phyloP scores from a whole-genome alignment of 176 grass and related monocot genomes.

The Bonia amplexicaulis region DNA sequence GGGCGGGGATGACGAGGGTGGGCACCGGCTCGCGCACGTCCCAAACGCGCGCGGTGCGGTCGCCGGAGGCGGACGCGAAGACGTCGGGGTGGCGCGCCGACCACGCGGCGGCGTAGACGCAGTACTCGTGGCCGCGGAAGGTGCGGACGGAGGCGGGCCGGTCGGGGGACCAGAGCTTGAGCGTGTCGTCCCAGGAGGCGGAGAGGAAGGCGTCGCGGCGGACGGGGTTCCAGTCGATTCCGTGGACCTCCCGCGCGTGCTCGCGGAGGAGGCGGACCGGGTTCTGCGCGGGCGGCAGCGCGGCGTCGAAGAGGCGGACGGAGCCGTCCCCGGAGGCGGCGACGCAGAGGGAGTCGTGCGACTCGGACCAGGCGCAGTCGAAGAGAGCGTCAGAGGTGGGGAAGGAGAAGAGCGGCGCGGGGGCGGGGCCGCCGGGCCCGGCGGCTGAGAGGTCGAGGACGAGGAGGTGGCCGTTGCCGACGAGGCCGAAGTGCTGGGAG shows the following conservation, averaged over 20 bases:
- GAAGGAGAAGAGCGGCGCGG: constrained; percentile 46
- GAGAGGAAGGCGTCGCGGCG: constrained; percentile 76
- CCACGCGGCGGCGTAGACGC: constrained; percentile 74
- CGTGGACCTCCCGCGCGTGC: constrained; percentile 73
- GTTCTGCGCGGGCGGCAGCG: constrained; percentile 56
- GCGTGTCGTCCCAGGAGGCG: constrained; percentile 75
- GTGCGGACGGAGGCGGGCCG: constrained; percentile 65
- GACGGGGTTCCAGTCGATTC: constrained; percentile 79
- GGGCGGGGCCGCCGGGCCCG: constrained; percentile 7
- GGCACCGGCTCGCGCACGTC: constrained; percentile 72
- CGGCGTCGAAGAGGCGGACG: constrained; percentile 66
- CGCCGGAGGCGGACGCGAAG: constrained; percentile 77
- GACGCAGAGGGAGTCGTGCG: constrained; percentile 72
- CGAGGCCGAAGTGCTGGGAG: constrained; percentile 70
- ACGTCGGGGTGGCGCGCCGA: constrained; percentile 75
- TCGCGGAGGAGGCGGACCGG: constrained; percentile 75
- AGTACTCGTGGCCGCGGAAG: constrained; percentile 80
- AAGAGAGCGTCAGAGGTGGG: constrained; percentile 82
- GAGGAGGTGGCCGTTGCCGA: constrained; percentile 81
- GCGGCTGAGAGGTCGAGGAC: constrained; percentile 61
- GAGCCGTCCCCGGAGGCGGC: constrained; percentile 69
- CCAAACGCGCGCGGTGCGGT: constrained; percentile 69
- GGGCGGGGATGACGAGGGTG: constrained; percentile 61
- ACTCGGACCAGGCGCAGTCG: constrained; percentile 90
- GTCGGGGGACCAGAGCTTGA: constrained; percentile 88